A percentile compares a stretch with the other conserved stretches of the same genome.
phyloP scores from a whole-genome alignment of 805 yeast species.

The Saccharomycopsis sp. region DNA sequence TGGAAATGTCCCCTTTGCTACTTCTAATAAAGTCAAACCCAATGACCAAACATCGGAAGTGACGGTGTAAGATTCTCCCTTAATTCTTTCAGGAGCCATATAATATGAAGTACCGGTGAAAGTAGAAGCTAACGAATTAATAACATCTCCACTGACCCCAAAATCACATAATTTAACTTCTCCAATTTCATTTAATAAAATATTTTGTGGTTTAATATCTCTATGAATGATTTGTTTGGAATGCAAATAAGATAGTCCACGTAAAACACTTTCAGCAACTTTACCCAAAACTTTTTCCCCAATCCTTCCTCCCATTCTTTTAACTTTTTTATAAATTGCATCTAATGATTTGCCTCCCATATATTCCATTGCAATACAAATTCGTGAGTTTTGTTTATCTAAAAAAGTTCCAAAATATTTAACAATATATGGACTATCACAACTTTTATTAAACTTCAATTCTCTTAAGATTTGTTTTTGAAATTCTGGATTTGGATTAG shows the following conservation, averaged over 20 bases:
- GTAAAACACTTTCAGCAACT: conserved; percentile 74
- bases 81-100: conserved; percentile 97
- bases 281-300: conserved; percentile 91
- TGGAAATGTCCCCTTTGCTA: conserved; percentile 88
- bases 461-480: conserved; percentile 89
- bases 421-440: conserved; percentile 78
- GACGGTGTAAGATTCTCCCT: conserved; percentile 91
- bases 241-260: conserved; percentile 82
- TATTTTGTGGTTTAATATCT: conserved; percentile 94
- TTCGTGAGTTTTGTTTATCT: conserved; percentile 64
- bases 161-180: conserved; percentile 91
- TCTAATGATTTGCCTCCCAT: conserved; percentile 92
- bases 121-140: conserved; percentile 88
- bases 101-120: conserved; percentile 96
- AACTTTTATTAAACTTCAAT: conserved; percentile 75
- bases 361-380: conserved; percentile 93
- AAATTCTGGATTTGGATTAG: conserved; percentile 61
- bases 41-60: conserved; percentile 96
- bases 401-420: conserved; percentile 88
- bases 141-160: conserved; percentile 97
- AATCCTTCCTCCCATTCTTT: conserved; percentile 68
- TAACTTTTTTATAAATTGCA: conserved; percentile 74
- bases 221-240: conserved; percentile 84
- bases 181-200: conserved; percentile 63
- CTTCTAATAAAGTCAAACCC: conserved; percentile 86